phyloP scores from a whole-genome alignment of 2,329 filamentous ascomycete species.

The Zopfia rhizophila region DNA sequence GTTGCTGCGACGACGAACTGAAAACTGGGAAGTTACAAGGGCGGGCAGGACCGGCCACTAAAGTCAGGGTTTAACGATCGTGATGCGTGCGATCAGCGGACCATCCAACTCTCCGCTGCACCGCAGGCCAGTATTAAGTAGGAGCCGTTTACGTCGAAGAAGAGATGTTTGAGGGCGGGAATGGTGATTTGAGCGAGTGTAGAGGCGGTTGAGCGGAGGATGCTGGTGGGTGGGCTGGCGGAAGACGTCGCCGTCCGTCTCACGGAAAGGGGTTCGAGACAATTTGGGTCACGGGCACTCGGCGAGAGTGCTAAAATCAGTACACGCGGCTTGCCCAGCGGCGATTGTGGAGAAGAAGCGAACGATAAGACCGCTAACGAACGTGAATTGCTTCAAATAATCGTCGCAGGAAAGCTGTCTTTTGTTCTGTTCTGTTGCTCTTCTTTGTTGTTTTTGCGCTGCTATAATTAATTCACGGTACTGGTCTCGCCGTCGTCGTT shows the following conservation, averaged over 20 bases:
- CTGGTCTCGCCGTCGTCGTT: background rate
- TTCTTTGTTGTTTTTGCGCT: too few species aligned
- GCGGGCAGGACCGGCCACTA: constrained; percentile 30
- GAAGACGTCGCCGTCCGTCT: constrained; percentile 33
- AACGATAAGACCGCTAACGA: too few species aligned
- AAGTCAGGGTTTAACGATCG: constrained; percentile 36
- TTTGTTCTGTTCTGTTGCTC: too few species aligned
- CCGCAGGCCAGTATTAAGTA: constrained; percentile 33
- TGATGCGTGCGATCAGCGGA: constrained; percentile 44
- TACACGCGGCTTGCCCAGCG: constrained; percentile 31
- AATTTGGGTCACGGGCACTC: constrained; percentile 36
- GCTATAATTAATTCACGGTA: too few species aligned
- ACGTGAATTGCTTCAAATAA: too few species aligned
- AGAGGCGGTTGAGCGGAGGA: constrained; percentile 20
- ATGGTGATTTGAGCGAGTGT: constrained; percentile 23
- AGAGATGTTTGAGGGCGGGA: constrained; percentile 30
- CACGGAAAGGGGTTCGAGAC: constrained; percentile 44
- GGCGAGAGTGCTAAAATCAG: constrained; percentile 27
- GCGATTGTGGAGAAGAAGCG: background rate
- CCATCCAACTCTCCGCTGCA: constrained; percentile 26
- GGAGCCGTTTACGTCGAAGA: constrained; percentile 30
- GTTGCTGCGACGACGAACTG: constrained; percentile 34
- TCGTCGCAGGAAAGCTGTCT: too few species aligned
- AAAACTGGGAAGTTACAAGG: constrained; percentile 45
- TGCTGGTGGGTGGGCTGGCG: constrained; percentile 32